A percentile compares a stretch with the other conserved stretches of the same genome.
phyloP scores from a whole-genome alignment of 345 rosid genomes.

The Sisymbrium irio region DNA sequence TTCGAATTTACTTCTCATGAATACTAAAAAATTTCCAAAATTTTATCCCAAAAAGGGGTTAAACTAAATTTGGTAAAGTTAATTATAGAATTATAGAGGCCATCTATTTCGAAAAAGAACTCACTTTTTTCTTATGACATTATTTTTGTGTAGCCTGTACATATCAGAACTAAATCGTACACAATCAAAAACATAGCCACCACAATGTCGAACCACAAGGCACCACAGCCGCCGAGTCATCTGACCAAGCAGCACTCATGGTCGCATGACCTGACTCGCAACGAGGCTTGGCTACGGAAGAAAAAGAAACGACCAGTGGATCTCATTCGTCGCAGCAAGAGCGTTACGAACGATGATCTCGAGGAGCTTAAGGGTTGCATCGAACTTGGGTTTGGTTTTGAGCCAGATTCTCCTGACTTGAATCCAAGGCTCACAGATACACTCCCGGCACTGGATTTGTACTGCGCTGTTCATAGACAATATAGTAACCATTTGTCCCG shows the following conservation, averaged over 20 bases:
- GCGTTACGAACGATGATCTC: conserved; percentile 67
- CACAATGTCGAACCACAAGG: conserved; percentile 25
- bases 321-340: neutral
- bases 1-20: neutral
- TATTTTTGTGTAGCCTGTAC: neutral
- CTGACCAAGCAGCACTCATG: neutral
- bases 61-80: neutral
- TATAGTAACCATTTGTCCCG: conserved; percentile 48
- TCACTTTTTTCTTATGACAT: neutral
- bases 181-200: neutral
- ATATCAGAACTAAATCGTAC: neutral
- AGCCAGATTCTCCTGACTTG: conserved; percentile 54
- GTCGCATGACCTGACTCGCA: neutral
- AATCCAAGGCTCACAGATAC: conserved; percentile 56
- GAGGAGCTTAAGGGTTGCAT: conserved; percentile 78
- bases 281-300: conserved; percentile 1
- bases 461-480: conserved; percentile 62
- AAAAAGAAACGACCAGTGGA: neutral
- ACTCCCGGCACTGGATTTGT: conserved; percentile 71
- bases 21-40: neutral
- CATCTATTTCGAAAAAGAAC: neutral
- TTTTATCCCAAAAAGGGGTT: neutral
- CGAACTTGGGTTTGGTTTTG: conserved; percentile 82
- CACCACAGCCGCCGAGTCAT: conserved; percentile 19
- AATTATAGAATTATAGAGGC: neutral